Percentiles rank a stretch among this genome's conserved stretches.
Conservation (phyloP, 139 green algal genomes). For the Ettlia oleoabundans region DNA sequence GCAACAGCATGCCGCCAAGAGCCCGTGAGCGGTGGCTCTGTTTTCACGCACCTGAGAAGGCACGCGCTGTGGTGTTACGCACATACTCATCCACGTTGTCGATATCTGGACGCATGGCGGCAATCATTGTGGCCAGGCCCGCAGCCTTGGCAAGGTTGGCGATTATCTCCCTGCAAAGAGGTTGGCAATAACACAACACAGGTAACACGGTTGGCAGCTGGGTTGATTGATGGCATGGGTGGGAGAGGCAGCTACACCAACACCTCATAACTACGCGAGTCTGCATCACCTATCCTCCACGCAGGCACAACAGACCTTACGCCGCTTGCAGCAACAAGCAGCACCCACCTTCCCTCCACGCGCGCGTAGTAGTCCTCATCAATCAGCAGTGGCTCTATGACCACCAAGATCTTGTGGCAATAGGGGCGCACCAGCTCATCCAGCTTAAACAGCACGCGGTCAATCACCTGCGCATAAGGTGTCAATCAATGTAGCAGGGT, state of each 20-base stretch:
- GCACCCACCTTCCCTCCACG: slow-evolving; percentile 84
- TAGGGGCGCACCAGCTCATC: slow-evolving; percentile 98
- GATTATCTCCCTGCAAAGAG: slow-evolving; percentile 89
- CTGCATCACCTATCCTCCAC: neutral
- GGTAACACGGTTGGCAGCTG: too few species aligned
- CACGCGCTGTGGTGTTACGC: slow-evolving; percentile 94
- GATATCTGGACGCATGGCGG: slow-evolving; percentile 98
- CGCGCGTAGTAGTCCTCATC: slow-evolving; percentile 99
- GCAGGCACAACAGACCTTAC: neutral
- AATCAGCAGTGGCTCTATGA: slow-evolving; percentile 99
- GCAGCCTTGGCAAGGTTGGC: slow-evolving; percentile 97
- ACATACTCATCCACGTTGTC: slow-evolving; percentile 99
- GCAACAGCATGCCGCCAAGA: too few species aligned
- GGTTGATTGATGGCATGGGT: too few species aligned
- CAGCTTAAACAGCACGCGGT: slow-evolving; percentile 97
- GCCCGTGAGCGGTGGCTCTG: too few species aligned
- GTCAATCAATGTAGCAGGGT: too few species aligned
- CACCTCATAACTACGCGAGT: too few species aligned
- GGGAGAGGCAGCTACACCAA: too few species aligned
- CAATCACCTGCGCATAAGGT: slow-evolving; percentile 74
- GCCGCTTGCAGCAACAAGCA: neutral
- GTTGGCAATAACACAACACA: neutral
- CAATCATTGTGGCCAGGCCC: slow-evolving; percentile 96
- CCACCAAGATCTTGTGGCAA: slow-evolving; percentile 99
- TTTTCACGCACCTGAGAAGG: slow-evolving; percentile 72